Conservation (phyloP, 2,329 filamentous ascomycete species). For the Neofusicoccum umdonicola region DNA sequence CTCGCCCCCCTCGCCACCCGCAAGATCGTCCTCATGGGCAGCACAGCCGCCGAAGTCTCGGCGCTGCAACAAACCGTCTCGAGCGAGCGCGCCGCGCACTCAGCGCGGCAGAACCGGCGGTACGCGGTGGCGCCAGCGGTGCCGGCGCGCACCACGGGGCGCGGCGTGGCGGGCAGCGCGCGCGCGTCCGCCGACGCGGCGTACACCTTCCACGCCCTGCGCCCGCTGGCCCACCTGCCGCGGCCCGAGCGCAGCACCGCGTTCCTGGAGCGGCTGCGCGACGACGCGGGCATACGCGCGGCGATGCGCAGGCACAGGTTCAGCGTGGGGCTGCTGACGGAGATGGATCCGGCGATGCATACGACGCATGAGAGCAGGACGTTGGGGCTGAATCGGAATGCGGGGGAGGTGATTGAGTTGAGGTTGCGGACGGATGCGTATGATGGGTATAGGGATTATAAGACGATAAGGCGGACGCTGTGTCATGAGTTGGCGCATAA, state of each 20-base stretch:
- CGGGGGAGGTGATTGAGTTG: conserved; percentile 86
- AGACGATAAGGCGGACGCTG: conserved; percentile 83
- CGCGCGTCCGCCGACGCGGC: conserved; percentile 56
- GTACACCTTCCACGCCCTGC: conserved; percentile 80
- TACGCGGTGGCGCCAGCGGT: conserved; percentile 41
- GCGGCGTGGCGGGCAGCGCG: conserved; percentile 39
- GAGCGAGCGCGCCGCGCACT: conserved; percentile 31
- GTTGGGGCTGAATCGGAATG: conserved; percentile 82
- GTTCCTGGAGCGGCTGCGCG: conserved; percentile 72
- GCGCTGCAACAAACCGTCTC: conserved; percentile 44
- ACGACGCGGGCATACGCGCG: conserved; percentile 80
- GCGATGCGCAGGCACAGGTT: conserved; percentile 85
- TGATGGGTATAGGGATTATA: conserved; percentile 91
- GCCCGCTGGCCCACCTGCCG: conserved; percentile 74
- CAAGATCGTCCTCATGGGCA: conserved; percentile 66
- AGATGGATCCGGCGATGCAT: conserved; percentile 88
- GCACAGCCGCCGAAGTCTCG: conserved; percentile 59
- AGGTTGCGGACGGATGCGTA: conserved; percentile 88
- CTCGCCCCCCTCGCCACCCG: conserved; percentile 53
- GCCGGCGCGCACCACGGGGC: conserved; percentile 35
- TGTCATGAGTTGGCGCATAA: conserved; percentile 97
- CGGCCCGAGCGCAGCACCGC: conserved; percentile 67
- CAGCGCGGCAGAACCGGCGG: conserved; percentile 33
- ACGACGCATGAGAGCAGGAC: conserved; percentile 81
- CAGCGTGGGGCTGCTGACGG: conserved; percentile 79